phyloP scores from a whole-genome alignment of 805 yeast species.

The Wickerhamomyces canadensis region DNA sequence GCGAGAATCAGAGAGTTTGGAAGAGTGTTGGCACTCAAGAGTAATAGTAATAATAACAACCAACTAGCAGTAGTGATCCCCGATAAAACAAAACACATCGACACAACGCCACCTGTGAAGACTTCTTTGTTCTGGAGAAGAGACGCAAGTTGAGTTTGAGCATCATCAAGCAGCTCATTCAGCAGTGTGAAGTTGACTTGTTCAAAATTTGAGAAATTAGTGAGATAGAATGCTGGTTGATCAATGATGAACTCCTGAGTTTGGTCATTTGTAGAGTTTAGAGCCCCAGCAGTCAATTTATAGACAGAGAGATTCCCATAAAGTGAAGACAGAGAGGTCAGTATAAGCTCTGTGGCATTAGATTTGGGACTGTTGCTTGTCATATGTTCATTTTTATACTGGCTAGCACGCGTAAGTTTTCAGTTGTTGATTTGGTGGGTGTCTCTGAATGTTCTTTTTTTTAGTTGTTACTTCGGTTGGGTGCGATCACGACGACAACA shows the following conservation, averaged over 20 bases:
- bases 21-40: conserved; percentile 49
- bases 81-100: conserved; percentile 45
- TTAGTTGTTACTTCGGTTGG: too few species aligned
- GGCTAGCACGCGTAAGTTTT: too few species aligned
- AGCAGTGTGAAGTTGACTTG: conserved; percentile 1
- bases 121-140: conserved; percentile 24
- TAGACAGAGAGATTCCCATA: conserved; percentile 8
- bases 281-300: conserved; percentile 19
- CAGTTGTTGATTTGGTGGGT: too few species aligned
- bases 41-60: conserved; percentile 58
- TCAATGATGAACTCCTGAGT: conserved; percentile 7
- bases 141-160: conserved; percentile 4
- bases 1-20: conserved; percentile 55
- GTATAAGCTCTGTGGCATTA: too few species aligned
- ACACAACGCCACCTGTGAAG: conserved; percentile 33
- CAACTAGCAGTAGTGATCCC: conserved; percentile 59
- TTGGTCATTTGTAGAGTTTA: background rate
- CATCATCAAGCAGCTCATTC: too few species aligned
- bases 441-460: too few species aligned
- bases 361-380: too few species aligned
- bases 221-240: conserved; percentile 39
- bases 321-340: too few species aligned
- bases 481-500: too few species aligned
- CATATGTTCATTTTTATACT: too few species aligned
- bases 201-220: conserved; percentile 35